These are phyloP conservation scores for Pharnaceum exiguum DNA, from an alignment of 148 eudicot species.

Conservation along the genomic window DNA sequence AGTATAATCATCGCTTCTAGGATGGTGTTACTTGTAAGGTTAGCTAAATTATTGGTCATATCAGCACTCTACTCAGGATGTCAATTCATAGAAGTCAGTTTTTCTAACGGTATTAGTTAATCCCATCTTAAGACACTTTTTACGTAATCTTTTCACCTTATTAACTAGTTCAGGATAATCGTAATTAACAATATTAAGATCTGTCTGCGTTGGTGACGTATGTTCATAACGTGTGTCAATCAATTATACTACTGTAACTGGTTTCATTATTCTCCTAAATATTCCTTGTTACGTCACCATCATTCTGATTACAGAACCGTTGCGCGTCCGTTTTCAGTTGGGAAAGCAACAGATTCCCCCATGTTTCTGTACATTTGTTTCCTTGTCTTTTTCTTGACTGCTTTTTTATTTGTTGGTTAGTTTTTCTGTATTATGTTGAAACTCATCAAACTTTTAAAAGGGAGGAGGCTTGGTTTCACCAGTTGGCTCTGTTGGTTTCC, in stretches of 20 bases:
- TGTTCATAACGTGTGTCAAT: background rate
- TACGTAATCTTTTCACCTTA: constrained; percentile 7
- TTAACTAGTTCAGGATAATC: too few relatives aligned
- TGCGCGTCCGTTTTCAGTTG: constrained; percentile 21
- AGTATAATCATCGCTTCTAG: background rate
- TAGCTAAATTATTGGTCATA: constrained; percentile 1
- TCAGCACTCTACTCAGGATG: background rate
- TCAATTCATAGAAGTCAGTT: background rate
- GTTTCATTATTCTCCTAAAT: constrained; percentile 6
- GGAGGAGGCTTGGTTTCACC: too few relatives aligned
- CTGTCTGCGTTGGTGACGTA: background rate
- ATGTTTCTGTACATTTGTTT: constrained; percentile 12
- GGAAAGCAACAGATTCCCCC: constrained; percentile 14
- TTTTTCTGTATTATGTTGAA: background rate
- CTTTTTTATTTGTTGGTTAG: background rate
- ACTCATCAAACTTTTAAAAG: background rate
- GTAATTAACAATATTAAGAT: constrained; percentile 6
- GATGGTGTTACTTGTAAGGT: constrained; percentile 2
- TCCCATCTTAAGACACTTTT: constrained; percentile 13
- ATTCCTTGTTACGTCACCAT: constrained; percentile 6
- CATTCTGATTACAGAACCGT: constrained; percentile 1
- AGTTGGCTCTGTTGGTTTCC: too few relatives aligned
- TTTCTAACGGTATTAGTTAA: background rate
- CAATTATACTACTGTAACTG: background rate
- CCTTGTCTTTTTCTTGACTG: background rate